Percentiles rank a stretch among this genome's conserved stretches.
Evolutionary conservation across 2,329 filamentous ascomycete species (phyloP).

Genomic region (Tolypocladium cylindrosporum): DNA sequence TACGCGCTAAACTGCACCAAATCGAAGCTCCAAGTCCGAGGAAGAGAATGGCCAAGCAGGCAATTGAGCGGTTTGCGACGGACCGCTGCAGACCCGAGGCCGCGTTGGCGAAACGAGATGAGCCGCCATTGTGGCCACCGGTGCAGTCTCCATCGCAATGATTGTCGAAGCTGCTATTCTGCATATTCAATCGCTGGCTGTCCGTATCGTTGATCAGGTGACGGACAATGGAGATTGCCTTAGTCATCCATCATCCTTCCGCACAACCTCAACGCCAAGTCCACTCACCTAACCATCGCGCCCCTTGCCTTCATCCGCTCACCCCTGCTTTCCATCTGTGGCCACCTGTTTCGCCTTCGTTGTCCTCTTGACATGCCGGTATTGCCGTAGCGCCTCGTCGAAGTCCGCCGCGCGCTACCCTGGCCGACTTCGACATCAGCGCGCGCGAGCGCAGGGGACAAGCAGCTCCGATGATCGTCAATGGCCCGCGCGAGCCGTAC

Average conservation of each 20-base stretch:
- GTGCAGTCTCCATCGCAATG: too few relatives aligned
- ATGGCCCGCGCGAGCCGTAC: neutral
- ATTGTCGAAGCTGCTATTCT: too few relatives aligned
- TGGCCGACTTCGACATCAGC: neutral
- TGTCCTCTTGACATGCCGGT: neutral
- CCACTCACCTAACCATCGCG: neutral
- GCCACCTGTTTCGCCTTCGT: neutral
- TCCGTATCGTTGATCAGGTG: too few relatives aligned
- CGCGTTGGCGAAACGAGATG: too few relatives aligned
- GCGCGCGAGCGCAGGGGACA: too few relatives aligned
- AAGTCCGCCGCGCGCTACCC: neutral
- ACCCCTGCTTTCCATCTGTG: neutral
- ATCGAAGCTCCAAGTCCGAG: neutral
- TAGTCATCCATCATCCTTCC: neutral
- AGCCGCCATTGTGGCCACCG: too few relatives aligned
- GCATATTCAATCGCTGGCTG: too few relatives aligned
- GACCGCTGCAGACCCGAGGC: too few relatives aligned
- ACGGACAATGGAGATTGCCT: neutral
- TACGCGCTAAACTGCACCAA: neutral
- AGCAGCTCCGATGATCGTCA: neutral
- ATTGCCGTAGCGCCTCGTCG: neutral
- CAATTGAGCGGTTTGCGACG: neutral
- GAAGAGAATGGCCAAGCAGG: neutral
- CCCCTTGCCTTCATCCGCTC: neutral
- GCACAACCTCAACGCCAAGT: too few relatives aligned